Percentiles rank a stretch among this genome's conserved stretches.
Evolutionary conservation across 495 filamentous ascomycete species (phyloP).

Genomic region (Aspergillus taichungensis): DNA sequence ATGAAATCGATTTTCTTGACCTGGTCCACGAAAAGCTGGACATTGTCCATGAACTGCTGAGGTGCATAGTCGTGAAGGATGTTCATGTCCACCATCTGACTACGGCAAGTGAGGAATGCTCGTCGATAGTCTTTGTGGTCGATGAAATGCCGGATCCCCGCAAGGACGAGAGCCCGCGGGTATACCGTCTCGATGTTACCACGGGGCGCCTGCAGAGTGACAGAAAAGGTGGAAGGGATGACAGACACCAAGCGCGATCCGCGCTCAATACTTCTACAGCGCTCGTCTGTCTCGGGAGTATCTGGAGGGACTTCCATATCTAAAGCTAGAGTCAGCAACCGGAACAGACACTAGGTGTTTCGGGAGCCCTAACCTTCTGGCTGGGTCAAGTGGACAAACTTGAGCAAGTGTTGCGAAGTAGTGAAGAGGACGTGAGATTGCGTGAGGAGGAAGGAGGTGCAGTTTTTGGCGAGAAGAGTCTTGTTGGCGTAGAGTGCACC

Average conservation of each 20-base stretch:
- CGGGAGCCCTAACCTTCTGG: conserved; percentile 47
- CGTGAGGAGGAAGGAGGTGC: conserved; percentile 83
- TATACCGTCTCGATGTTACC: conserved; percentile 95
- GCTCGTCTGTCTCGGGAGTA: conserved; percentile 83
- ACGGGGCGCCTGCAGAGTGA: conserved; percentile 86
- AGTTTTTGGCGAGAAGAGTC: conserved; percentile 64
- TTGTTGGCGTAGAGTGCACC: conserved; percentile 76
- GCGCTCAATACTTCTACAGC: conserved; percentile 86
- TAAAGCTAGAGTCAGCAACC: conserved; percentile 18
- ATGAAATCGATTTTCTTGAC: conserved; percentile 76
- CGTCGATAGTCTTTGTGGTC: conserved; percentile 68
- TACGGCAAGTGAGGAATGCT: conserved; percentile 81
- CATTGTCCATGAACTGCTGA: conserved; percentile 66
- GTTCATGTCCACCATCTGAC: conserved; percentile 94
- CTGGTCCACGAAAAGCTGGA: conserved; percentile 75
- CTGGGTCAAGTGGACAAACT: conserved; percentile 76
- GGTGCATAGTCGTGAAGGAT: conserved; percentile 92
- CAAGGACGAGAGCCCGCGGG: conserved; percentile 83
- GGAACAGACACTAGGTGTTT: not conserved
- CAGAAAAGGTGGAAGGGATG: conserved; percentile 74
- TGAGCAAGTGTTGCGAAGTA: conserved; percentile 81
- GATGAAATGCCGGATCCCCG: conserved; percentile 74
- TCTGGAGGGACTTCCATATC: conserved; percentile 77
- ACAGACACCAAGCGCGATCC: conserved; percentile 80
- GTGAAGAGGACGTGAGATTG: conserved; percentile 82